phyloP scores from a whole-genome alignment of 441 rosid species.

The Syzygium syzygioides region DNA sequence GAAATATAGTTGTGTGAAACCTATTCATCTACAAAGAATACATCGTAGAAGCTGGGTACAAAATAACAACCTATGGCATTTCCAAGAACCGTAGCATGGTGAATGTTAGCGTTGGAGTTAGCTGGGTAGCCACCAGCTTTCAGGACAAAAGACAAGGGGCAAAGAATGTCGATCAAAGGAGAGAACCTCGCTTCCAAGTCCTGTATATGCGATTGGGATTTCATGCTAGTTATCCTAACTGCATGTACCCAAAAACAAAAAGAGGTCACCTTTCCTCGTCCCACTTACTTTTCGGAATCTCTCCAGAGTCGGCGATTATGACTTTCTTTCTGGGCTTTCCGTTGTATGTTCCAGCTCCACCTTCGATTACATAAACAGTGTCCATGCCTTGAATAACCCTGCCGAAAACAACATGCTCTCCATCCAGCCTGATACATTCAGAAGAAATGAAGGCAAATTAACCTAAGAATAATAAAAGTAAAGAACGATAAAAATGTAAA shows the following conservation, averaged over 20 bases:
- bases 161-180: slow-evolving; percentile 14
- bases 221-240: background rate
- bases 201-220: background rate
- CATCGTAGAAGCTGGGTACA: background rate
- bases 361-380: slow-evolving; percentile 75
- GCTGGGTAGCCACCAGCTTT: background rate
- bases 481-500: background rate
- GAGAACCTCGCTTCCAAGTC: slow-evolving; percentile 10
- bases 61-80: background rate
- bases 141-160: slow-evolving; percentile 14
- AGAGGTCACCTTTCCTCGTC: slow-evolving; percentile 59
- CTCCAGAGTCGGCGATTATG: slow-evolving; percentile 78
- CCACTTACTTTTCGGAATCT: slow-evolving; percentile 86
- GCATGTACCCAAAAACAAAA: background rate
- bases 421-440: slow-evolving; percentile 63
- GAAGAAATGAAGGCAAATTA: background rate
- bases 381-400: slow-evolving; percentile 96
- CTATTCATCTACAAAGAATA: background rate
- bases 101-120: slow-evolving; percentile 7
- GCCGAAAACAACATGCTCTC: slow-evolving; percentile 92
- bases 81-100: background rate
- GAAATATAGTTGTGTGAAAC: background rate
- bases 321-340: slow-evolving; percentile 97
- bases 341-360: slow-evolving; percentile 94
- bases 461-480: background rate